These are phyloP conservation scores for Saccharomycopsis sp. DNA, from an alignment of 805 yeast genomes.

Conservation along the genomic window DNA sequence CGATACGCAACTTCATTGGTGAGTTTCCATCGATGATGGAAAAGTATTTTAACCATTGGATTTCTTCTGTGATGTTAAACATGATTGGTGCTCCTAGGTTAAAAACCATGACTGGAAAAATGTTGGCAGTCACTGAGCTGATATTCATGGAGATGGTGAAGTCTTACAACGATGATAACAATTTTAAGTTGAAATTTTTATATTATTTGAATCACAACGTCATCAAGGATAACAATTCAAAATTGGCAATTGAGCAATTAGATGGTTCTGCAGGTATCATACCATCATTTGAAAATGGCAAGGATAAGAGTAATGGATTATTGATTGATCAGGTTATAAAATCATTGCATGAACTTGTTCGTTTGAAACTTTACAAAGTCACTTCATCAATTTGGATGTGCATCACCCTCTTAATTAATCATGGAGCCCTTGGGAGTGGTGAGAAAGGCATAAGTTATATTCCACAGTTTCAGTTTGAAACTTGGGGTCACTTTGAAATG, in stretches of 20 bases:
- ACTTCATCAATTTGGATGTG: constrained; percentile 7
- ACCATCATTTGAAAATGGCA: too few species aligned
- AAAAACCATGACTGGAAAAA: constrained; percentile 1
- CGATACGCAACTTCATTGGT: constrained; percentile 6
- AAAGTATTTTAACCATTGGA: constrained; percentile 12
- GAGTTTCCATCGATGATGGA: constrained; percentile 15
- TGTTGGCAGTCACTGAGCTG: constrained; percentile 1
- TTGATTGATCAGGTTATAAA: constrained; percentile 1
- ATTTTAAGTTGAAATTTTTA: constrained; percentile 3
- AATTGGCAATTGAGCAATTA: too few species aligned
- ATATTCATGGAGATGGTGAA: constrained; percentile 12
- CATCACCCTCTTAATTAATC: constrained; percentile 5
- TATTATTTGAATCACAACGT: not conserved
- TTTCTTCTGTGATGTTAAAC: not conserved
- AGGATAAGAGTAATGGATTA: not conserved
- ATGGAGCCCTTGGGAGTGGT: not conserved
- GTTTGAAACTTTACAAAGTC: not conserved
- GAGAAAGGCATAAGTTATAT: not conserved
- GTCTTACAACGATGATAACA: constrained; percentile 5
- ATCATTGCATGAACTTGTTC: not conserved
- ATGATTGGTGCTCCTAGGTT: not conserved
- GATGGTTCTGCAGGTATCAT: too few species aligned
- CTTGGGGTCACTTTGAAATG: constrained; percentile 3
- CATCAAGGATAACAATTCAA: too few species aligned
- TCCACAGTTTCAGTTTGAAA: not conserved